Conservation (phyloP, 139 green algal species). For the Closterium sp. region DNA sequence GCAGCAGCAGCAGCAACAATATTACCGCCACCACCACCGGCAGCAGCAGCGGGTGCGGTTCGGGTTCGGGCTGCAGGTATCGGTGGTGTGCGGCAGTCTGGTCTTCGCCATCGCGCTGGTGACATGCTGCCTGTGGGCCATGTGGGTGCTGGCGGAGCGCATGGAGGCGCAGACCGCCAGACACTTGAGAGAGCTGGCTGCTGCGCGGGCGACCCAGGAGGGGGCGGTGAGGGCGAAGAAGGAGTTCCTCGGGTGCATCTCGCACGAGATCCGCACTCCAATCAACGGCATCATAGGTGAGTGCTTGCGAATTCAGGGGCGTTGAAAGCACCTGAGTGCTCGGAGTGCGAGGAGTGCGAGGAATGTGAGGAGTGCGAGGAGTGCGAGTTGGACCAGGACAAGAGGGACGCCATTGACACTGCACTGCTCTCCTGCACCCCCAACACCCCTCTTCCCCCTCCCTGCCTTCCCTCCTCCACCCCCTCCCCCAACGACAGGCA, state of each 20-base stretch:
- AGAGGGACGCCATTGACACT: neutral
- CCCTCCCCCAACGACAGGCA: slow-evolving; percentile 5
- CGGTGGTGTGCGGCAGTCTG: neutral
- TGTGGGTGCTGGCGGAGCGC: slow-evolving; percentile 7
- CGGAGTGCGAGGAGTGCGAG: neutral
- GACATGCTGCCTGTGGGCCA: slow-evolving; percentile 9
- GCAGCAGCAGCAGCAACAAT: neutral
- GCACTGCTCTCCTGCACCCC: neutral
- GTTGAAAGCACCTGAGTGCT: neutral
- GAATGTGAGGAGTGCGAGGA: neutral
- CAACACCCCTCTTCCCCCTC: neutral
- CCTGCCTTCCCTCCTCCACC: neutral
- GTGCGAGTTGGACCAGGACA: too few relatives aligned
- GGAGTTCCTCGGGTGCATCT: neutral
- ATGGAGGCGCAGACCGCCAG: neutral
- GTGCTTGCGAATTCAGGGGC: neutral
- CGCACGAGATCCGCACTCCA: neutral
- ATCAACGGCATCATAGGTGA: neutral
- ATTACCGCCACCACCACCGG: neutral
- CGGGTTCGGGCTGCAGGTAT: neutral
- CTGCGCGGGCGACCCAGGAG: neutral
- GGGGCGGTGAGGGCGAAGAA: neutral
- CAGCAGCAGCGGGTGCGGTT: neutral
- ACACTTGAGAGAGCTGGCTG: neutral
- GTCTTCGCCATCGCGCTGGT: neutral